These are phyloP conservation scores for Athelia sp. DNA, from an alignment of 1,284 basidiomycete species.

Conservation along the genomic window DNA sequence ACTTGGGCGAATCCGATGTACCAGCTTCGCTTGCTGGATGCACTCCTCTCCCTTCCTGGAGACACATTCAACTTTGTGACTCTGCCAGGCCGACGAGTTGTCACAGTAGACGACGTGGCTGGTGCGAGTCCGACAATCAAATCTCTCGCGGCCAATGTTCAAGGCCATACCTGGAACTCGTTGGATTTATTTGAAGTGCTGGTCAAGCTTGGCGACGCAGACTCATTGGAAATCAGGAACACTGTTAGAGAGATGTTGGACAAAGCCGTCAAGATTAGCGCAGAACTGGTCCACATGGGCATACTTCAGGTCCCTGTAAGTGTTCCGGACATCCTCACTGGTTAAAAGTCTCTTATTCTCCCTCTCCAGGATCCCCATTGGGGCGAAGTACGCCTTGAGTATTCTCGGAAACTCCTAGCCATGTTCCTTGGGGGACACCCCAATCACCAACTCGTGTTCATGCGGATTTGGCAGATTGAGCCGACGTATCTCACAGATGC, in stretches of 20 bases:
- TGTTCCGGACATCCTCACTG: slow-evolving; percentile 12
- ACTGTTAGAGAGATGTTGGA: slow-evolving; percentile 88
- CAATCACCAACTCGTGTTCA: slow-evolving; percentile 94
- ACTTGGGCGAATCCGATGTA: slow-evolving; percentile 83
- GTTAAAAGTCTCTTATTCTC: not conserved
- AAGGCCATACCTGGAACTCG: slow-evolving; percentile 92
- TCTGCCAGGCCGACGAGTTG: slow-evolving; percentile 75
- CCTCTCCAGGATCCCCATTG: slow-evolving; percentile 66
- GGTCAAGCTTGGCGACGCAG: slow-evolving; percentile 69
- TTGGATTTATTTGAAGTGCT: slow-evolving; percentile 90
- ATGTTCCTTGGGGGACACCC: slow-evolving; percentile 93
- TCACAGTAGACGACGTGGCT: slow-evolving; percentile 83
- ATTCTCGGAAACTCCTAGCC: slow-evolving; percentile 80
- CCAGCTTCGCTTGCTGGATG: slow-evolving; percentile 85
- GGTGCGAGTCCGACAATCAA: slow-evolving; percentile 84
- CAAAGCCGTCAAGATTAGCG: slow-evolving; percentile 88
- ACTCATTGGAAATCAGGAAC: slow-evolving; percentile 64
- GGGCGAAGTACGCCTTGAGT: slow-evolving; percentile 83
- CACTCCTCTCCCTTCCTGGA: slow-evolving; percentile 80
- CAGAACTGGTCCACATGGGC: slow-evolving; percentile 93
- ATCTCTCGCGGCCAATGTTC: slow-evolving; percentile 78
- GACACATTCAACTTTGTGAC: slow-evolving; percentile 91
- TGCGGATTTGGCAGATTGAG: slow-evolving; percentile 91
- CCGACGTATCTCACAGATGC: slow-evolving; percentile 82
- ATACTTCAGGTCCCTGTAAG: slow-evolving; percentile 85